Percentiles rank a stretch among this genome's conserved stretches.
These are phyloP conservation scores for Xanthoconium separans DNA, from an alignment of 1,284 basidiomycete genomes.

Conservation along the genomic window DNA sequence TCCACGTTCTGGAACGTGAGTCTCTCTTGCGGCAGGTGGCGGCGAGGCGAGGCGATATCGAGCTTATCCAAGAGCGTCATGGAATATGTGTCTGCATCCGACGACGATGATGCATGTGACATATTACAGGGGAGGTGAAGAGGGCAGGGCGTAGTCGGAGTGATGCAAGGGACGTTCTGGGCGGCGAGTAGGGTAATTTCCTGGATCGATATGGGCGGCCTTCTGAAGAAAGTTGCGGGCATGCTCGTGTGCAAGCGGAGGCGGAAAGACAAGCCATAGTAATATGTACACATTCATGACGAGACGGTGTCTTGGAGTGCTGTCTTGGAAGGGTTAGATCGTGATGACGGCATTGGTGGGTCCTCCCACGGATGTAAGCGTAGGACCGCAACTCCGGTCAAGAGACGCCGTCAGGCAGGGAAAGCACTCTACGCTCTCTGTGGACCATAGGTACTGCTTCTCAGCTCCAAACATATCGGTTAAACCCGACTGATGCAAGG, in stretches of 20 bases:
- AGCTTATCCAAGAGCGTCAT: constrained; percentile 40
- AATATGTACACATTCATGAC: constrained; percentile 29
- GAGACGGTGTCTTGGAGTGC: constrained; percentile 27
- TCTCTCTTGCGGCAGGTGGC: constrained; percentile 32
- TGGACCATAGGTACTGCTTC: constrained; percentile 8
- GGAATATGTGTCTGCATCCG: constrained; percentile 33
- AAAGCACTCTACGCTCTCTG: background rate
- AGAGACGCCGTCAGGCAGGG: constrained; percentile 20
- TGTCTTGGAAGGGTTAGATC: constrained; percentile 26
- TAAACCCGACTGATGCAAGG: constrained; percentile 15
- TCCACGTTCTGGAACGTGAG: constrained; percentile 29
- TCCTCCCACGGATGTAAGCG: constrained; percentile 28
- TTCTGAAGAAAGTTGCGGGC: constrained; percentile 28
- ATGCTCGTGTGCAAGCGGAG: constrained; percentile 20
- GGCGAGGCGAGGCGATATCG: constrained; percentile 39
- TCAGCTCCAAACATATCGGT: constrained; percentile 13
- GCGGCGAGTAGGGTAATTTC: constrained; percentile 35
- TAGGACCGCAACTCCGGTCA: constrained; percentile 13
- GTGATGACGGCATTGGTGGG: constrained; percentile 30
- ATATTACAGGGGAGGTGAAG: constrained; percentile 36
- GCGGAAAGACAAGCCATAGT: constrained; percentile 16
- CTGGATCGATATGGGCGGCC: constrained; percentile 36
- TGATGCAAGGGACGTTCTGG: constrained; percentile 27
- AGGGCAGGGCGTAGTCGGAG: constrained; percentile 33
- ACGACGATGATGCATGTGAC: constrained; percentile 30